Evolutionary conservation across 1,284 basidiomycete species (phyloP).

Genomic region (Schizopora paradoxa): DNA sequence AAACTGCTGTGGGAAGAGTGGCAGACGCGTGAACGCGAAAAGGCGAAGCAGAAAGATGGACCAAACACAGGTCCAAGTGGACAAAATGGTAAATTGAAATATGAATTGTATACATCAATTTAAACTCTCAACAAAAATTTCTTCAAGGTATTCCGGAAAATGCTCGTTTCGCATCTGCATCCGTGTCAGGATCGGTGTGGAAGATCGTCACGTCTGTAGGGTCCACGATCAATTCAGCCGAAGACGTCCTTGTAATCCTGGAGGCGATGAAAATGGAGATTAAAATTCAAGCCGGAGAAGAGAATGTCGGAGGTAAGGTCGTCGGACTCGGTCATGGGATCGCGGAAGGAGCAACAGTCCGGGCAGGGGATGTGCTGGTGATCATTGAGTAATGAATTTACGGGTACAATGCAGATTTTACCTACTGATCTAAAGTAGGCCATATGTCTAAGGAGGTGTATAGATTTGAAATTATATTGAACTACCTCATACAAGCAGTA

Average conservation of each 20-base stretch:
- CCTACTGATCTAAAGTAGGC: no score
- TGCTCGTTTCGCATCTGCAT: slow-evolving; percentile 30
- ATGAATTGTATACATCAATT: background rate
- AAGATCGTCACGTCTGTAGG: slow-evolving; percentile 45
- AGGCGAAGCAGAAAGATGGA: background rate
- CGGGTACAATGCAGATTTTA: no score
- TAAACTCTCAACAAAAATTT: background rate
- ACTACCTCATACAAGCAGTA: no score
- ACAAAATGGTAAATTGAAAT: background rate
- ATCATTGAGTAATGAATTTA: no score
- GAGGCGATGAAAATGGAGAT: slow-evolving; percentile 77
- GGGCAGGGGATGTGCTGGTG: slow-evolving; percentile 42
- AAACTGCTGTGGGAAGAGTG: slow-evolving; percentile 30
- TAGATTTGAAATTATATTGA: no score
- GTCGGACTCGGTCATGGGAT: slow-evolving; percentile 36
- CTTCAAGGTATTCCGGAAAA: slow-evolving; percentile 15
- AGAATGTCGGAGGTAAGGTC: slow-evolving; percentile 41
- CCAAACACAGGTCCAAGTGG: background rate
- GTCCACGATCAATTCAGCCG: slow-evolving; percentile 39
- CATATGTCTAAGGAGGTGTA: no score
- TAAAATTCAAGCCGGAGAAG: slow-evolving; percentile 39
- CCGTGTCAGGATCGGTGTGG: slow-evolving; percentile 53
- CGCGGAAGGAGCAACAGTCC: slow-evolving; percentile 37
- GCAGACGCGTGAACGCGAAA: slow-evolving; percentile 23
- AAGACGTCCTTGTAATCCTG: slow-evolving; percentile 50